Percentiles rank a stretch among this genome's conserved stretches.
Conservation (phyloP, 108 stramenopile genomes). For the Licmophora abbreviata region DNA sequence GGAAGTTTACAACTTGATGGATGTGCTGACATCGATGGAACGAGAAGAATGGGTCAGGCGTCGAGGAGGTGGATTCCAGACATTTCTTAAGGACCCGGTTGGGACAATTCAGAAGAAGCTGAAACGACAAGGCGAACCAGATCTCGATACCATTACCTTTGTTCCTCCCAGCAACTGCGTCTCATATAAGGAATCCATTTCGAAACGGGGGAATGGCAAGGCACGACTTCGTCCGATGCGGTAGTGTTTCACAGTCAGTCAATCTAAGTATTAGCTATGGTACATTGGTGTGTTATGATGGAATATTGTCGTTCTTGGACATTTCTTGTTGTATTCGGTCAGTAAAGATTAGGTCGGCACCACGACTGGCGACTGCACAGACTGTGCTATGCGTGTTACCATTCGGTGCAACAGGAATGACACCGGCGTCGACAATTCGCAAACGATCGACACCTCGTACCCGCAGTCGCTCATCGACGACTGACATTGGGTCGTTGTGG, state of each 20-base stretch:
- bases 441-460: constrained; percentile 21
- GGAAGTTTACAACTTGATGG: constrained; percentile 77
- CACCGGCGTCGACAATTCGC: constrained; percentile 30
- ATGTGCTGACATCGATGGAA: constrained; percentile 74
- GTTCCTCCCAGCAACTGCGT: constrained; percentile 60
- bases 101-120: constrained; percentile 5
- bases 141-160: constrained; percentile 39
- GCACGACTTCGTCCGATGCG: constrained; percentile 73
- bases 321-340: neutral
- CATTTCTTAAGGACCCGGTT: neutral
- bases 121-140: neutral
- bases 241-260: constrained; percentile 11
- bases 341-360: constrained; percentile 9
- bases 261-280: neutral
- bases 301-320: neutral
- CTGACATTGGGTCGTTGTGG: constrained; percentile 16
- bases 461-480: constrained; percentile 17
- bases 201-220: constrained; percentile 58
- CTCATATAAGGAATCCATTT: constrained; percentile 56
- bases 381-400: constrained; percentile 24
- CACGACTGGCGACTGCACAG: constrained; percentile 16
- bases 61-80: neutral
- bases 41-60: constrained; percentile 9
- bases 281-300: neutral
- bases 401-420: constrained; percentile 11